A percentile compares a stretch with the other conserved stretches of the same genome.
Evolutionary conservation across 257 asterid genomes (phyloP).

Genomic region (Jacaranda mimosifolia): DNA sequence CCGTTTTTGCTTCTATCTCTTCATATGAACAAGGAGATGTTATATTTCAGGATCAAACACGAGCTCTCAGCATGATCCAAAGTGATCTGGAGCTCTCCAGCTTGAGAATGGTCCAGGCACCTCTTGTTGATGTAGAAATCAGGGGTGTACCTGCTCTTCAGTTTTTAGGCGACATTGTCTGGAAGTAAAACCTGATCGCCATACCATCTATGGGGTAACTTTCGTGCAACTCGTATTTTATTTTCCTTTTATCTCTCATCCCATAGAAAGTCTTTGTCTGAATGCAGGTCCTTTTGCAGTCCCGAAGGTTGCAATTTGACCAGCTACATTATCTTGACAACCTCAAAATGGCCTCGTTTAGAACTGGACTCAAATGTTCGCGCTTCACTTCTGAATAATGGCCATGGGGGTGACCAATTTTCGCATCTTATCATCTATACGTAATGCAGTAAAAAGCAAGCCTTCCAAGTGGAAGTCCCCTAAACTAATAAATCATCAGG

Average conservation of each 20-base stretch:
- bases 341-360: background rate
- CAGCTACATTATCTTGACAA: background rate
- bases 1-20: background rate
- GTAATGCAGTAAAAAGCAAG: background rate
- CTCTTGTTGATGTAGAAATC: conserved; percentile 96
- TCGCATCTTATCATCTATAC: background rate
- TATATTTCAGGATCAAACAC: conserved; percentile 81
- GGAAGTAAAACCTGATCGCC: conserved; percentile 64
- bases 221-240: background rate
- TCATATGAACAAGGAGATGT: background rate
- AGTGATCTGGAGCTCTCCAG: conserved; percentile 79
- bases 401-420: background rate
- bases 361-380: background rate
- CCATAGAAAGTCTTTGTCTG: too few relatives aligned
- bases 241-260: background rate
- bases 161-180: conserved; percentile 89
- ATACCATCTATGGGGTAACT: conserved; percentile 31
- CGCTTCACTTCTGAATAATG: background rate
- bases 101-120: conserved; percentile 80
- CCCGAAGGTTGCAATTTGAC: background rate
- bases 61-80: conserved; percentile 65
- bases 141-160: conserved; percentile 99
- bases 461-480: background rate
- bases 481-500: conserved; percentile 5
- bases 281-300: too few relatives aligned